These are phyloP conservation scores for Eucalyptus sideroxylon DNA, from an alignment of 345 rosid species.

Conservation along the genomic window DNA sequence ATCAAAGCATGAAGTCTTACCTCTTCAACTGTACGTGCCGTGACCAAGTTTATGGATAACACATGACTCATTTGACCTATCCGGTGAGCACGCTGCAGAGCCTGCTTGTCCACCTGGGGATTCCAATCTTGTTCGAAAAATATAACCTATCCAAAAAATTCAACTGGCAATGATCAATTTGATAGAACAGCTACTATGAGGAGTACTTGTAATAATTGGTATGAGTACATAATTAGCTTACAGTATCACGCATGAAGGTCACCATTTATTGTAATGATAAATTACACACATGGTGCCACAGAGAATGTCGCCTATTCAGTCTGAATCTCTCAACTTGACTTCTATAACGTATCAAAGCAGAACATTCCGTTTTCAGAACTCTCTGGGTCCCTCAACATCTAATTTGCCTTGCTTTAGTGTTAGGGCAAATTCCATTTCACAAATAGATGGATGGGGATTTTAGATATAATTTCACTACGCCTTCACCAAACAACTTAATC, in stretches of 20 bases:
- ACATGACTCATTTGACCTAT: slow-evolving; percentile 90
- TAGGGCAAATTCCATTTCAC: not conserved
- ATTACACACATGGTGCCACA: not conserved
- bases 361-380: not conserved
- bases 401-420: not conserved
- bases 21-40: slow-evolving; percentile 65
- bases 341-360: not conserved
- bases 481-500: not conserved
- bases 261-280: not conserved
- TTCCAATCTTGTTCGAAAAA: slow-evolving; percentile 97
- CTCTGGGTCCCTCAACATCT: not conserved
- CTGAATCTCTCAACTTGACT: not conserved
- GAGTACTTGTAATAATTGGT: not conserved
- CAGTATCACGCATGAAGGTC: not conserved
- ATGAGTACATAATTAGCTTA: not conserved
- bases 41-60: slow-evolving; percentile 66
- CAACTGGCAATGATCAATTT: not conserved
- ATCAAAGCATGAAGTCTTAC: slow-evolving; percentile 15
- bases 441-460: not conserved
- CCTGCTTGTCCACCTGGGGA: slow-evolving; percentile 93
- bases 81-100: slow-evolving; percentile 86
- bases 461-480: not conserved
- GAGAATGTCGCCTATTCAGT: not conserved
- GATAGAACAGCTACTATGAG: not conserved
- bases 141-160: slow-evolving; percentile 40